Conservation (phyloP, 1,139 yeast species). For the Candida mesenterica region DNA sequence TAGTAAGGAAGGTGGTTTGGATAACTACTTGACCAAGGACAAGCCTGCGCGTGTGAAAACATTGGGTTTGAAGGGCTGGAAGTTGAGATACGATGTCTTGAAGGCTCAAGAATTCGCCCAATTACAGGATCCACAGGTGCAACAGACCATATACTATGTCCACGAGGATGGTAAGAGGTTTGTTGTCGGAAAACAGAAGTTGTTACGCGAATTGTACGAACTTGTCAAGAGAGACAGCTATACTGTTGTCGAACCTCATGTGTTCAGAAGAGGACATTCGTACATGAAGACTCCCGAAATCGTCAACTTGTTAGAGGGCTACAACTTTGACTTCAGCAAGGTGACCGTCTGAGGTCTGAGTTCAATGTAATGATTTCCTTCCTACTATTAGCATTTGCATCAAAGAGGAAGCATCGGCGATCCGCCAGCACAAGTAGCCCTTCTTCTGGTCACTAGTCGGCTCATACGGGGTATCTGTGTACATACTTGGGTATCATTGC, state of each 20-base stretch:
- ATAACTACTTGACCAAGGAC: conserved; percentile 80
- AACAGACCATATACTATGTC: conserved; percentile 48
- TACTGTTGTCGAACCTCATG: conserved; percentile 42
- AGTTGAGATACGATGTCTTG: conserved; percentile 72
- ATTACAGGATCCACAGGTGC: conserved; percentile 20
- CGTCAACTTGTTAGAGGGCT: conserved; percentile 35
- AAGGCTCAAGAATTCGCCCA: conserved; percentile 27
- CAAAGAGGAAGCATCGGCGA: too few relatives aligned
- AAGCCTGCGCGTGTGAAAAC: conserved; percentile 88
- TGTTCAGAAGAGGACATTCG: conserved; percentile 42
- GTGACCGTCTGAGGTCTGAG: conserved; percentile 23
- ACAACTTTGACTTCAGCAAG: conserved; percentile 33
- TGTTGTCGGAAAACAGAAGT: conserved; percentile 61
- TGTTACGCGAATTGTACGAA: conserved; percentile 54
- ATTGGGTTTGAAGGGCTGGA: conserved; percentile 91
- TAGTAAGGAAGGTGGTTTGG: conserved; percentile 91
- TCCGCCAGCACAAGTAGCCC: too few relatives aligned
- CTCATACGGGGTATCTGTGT: too few relatives aligned
- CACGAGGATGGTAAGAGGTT: conserved; percentile 49
- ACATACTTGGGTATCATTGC: too few relatives aligned
- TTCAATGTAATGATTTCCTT: too few relatives aligned
- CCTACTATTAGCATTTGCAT: too few relatives aligned
- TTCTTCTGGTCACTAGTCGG: too few relatives aligned
- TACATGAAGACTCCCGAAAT: conserved; percentile 42
- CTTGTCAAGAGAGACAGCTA: conserved; percentile 49